These are phyloP conservation scores for Xylaria nigripes DNA, from an alignment of 495 filamentous ascomycete genomes.

Conservation along the genomic window DNA sequence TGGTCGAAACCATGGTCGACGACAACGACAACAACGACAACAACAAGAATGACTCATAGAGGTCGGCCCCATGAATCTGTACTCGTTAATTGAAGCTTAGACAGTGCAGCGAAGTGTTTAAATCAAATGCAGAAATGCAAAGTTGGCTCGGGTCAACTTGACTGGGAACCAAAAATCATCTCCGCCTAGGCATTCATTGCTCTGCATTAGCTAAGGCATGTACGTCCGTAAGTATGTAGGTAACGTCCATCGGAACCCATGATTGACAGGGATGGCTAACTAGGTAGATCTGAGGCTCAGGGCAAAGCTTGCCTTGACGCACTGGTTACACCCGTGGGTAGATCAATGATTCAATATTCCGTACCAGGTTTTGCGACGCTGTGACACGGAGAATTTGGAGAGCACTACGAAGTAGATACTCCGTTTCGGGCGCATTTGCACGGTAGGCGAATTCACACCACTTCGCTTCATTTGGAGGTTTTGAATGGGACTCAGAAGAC, in stretches of 20 bases:
- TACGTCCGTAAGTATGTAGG: background rate
- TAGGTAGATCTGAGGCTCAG: background rate
- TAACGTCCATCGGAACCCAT: background rate
- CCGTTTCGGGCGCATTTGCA: background rate
- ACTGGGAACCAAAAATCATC: no score
- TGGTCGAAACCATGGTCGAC: conserved; percentile 3
- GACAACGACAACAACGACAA: background rate
- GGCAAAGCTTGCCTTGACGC: conserved; percentile 3
- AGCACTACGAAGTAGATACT: background rate
- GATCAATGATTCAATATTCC: no score
- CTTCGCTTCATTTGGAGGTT: background rate
- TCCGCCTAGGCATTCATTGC: no score
- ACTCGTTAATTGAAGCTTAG: background rate
- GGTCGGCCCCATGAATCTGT: background rate
- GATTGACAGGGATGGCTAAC: conserved; percentile 1
- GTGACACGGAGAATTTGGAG: conserved; percentile 5
- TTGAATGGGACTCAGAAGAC: background rate
- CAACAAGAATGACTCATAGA: no score
- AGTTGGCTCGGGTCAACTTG: conserved; percentile 1
- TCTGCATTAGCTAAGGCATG: no score
- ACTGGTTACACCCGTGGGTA: conserved; percentile 1
- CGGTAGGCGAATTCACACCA: conserved; percentile 4
- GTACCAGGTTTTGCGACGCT: background rate
- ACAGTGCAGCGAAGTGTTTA: conserved; percentile 4
- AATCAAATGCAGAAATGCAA: background rate